Percentiles rank a stretch among this genome's conserved stretches.
These are phyloP conservation scores for Capsicum pubescens DNA, from an alignment of 257 asterid genomes.

Conservation along the genomic window DNA sequence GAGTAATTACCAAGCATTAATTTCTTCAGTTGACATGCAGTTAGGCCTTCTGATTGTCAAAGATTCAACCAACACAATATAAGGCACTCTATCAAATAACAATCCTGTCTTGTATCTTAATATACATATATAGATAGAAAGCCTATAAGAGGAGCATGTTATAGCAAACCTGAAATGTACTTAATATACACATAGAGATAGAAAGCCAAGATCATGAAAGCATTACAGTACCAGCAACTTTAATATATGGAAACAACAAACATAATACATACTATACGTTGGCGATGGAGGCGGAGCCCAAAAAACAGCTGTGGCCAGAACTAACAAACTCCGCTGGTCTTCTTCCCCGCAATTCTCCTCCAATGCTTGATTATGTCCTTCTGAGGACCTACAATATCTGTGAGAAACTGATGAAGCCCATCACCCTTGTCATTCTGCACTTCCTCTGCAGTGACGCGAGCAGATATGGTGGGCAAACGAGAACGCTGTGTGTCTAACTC, in stretches of 20 bases:
- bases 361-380: conserved; percentile 56
- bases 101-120: no score
- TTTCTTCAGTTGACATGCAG: no score
- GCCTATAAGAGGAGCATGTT: neutral
- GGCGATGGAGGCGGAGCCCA: neutral
- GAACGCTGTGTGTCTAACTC: conserved; percentile 62
- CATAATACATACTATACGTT: neutral
- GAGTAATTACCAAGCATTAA: no score
- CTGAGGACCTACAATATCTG: conserved; percentile 30
- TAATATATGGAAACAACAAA: neutral
- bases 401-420: conserved; percentile 29
- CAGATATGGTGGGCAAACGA: conserved; percentile 37
- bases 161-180: neutral
- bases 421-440: conserved; percentile 20
- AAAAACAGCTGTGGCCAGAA: neutral
- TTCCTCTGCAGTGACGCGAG: conserved; percentile 39
- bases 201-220: neutral
- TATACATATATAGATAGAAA: no score
- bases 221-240: neutral
- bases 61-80: no score
- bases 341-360: conserved; percentile 62
- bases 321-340: conserved; percentile 65
- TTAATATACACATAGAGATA: neutral
- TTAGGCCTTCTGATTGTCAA: no score
- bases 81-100: no score